A percentile compares a stretch with the other conserved stretches of the same genome.
Evolutionary conservation across 2,329 filamentous ascomycete species (phyloP).

Genomic region (Xylaria sp.): DNA sequence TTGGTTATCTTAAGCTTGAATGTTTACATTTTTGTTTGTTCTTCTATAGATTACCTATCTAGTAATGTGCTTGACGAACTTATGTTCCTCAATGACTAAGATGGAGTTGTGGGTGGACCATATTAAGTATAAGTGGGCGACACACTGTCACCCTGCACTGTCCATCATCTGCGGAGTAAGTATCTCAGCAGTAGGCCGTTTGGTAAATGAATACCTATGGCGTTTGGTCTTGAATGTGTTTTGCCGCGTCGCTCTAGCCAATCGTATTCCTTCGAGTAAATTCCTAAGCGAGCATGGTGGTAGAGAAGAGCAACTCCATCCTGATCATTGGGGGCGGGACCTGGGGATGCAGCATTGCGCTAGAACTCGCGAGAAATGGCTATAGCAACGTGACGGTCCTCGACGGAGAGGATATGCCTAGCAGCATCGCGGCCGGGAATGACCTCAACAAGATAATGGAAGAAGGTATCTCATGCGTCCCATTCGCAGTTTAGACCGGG

Average conservation of each 20-base stretch:
- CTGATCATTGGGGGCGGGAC: slow-evolving; percentile 42
- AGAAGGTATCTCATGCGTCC: slow-evolving; percentile 40
- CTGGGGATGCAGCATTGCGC: slow-evolving; percentile 42
- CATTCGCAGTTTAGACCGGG: background rate
- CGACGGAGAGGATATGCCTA: slow-evolving; percentile 41
- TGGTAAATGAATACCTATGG: background rate
- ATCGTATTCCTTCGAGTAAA: background rate
- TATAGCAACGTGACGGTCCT: slow-evolving; percentile 44
- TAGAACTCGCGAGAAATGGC: slow-evolving; percentile 42
- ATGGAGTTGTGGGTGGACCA: no score
- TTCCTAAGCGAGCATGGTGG: slow-evolving; percentile 21
- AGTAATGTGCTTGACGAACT: no score
- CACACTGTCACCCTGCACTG: background rate
- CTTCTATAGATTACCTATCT: no score
- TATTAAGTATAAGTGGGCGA: background rate
- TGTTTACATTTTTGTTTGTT: no score
- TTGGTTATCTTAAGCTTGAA: no score
- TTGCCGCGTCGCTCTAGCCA: background rate
- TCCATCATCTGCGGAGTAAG: no score
- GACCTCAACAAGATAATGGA: slow-evolving; percentile 43
- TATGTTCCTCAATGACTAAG: background rate
- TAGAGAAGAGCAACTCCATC: slow-evolving; percentile 31
- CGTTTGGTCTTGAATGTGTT: background rate
- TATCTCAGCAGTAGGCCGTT: no score
- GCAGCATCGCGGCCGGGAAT: slow-evolving; percentile 42